Base-by-base conservation (phyloP, 768 basidiomycete species). In the Leccinum imitatum region DNA sequence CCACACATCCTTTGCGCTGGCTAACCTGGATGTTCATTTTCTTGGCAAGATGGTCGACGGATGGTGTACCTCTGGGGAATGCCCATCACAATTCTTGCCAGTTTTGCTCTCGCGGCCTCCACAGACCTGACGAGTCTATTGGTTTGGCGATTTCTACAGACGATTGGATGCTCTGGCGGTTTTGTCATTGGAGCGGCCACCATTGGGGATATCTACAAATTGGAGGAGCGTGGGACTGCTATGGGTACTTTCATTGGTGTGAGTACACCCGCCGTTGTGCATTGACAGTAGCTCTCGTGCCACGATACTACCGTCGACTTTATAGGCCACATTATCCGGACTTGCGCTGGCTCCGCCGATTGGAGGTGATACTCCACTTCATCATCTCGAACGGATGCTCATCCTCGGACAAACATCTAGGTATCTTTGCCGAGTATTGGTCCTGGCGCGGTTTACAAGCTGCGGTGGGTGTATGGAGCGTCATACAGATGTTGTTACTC, bases 401-500 rank as follows among this genome's bases (percentile, higher is more conserved):
- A 60, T 55, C n/a, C 41, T 25, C 21, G 52, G 48, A 23, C 39
- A 19, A 1, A 1, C 17, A 23, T 57, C 19, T 6, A 83, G 84
- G 84, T 14, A 54, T 79, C 30, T 75, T 79, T 0, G 78, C 87
- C 0, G 76, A 86, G 56, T 87, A 87, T 62, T 79, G 78, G 35
- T 89, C 88, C 0, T 91, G 89, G 88, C 80, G 89, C 0, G 61
- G 78, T 4, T 81, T 87, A 70, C 87, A 90, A 66, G 67, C 72
- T 7, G 65, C 66, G 0, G 59, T 90, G 1, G 81, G 79, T 3
- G 41, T 76, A 0, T 69, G 75, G 39, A 81, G 80, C 2, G 39
- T 81, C 0, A 13, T 78, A 0, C 73, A 77, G 2, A 75, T 82
- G 39, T 8, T 79, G 5, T 60, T 74, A 4, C 75, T 88, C 33